These are phyloP conservation scores for Berberis vulgaris DNA, from an alignment of 164 flowering plant genomes.

Conservation along the genomic window DNA sequence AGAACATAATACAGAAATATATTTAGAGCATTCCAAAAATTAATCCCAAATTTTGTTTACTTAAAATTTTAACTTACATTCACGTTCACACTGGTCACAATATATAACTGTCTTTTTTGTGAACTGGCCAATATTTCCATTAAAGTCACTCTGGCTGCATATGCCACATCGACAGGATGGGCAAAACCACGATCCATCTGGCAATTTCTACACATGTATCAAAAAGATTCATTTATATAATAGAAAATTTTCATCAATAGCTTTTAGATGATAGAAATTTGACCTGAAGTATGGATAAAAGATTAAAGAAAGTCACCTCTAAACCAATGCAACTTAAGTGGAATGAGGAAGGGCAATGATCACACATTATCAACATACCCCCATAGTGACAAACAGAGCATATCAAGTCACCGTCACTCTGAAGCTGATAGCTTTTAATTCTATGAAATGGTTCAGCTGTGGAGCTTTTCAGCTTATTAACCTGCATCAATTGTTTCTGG, in stretches of 20 bases:
- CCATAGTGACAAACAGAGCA: conserved; percentile 2
- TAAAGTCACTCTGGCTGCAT: conserved; percentile 39
- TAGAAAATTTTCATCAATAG: not conserved
- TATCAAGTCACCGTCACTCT: not conserved
- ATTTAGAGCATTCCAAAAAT: not conserved
- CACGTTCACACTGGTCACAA: conserved; percentile 66
- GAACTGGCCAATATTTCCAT: conserved; percentile 12
- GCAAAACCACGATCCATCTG: conserved; percentile 87
- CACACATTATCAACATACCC: not conserved
- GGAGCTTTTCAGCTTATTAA: conserved; percentile 7
- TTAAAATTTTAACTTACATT: conserved; percentile 38
- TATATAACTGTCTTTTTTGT: conserved; percentile 22
- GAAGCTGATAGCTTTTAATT: conserved; percentile 11
- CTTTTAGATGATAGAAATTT: not conserved
- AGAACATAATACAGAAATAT: not conserved
- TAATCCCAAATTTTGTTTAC: not conserved
- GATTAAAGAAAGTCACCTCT: conserved; percentile 16
- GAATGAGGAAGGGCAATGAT: conserved; percentile 2
- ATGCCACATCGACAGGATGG: conserved; percentile 68
- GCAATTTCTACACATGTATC: conserved; percentile 23
- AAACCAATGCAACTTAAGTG: conserved; percentile 3
- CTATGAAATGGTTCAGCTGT: conserved; percentile 6
- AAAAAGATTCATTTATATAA: not conserved
- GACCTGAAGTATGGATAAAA: not conserved
- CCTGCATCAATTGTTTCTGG: conserved; percentile 30